These are phyloP conservation scores for Physcomitrellopsis africana DNA, from an alignment of 225 moss, liverwort and hornwort genomes.

Conservation along the genomic window DNA sequence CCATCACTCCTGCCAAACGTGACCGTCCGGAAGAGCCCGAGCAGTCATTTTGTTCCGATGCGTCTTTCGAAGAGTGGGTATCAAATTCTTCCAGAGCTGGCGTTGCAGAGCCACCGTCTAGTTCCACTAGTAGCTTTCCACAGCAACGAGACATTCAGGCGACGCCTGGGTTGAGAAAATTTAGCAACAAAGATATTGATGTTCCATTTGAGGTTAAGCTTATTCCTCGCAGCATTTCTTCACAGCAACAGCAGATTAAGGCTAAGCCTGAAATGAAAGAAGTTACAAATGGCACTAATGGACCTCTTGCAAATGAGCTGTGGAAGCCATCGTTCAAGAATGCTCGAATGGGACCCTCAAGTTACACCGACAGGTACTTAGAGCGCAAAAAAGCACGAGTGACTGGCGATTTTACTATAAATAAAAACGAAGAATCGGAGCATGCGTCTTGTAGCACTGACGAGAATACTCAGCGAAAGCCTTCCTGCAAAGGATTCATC, in stretches of 20 bases:
- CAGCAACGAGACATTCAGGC: background rate
- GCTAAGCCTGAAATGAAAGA: too few relatives aligned
- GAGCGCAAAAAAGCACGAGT: too few relatives aligned
- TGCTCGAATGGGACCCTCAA: too few relatives aligned
- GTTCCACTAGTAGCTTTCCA: too few relatives aligned
- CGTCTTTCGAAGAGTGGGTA: background rate
- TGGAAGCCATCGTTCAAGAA: too few relatives aligned
- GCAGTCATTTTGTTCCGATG: background rate
- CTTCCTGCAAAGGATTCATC: background rate
- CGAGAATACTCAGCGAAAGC: background rate
- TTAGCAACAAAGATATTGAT: background rate
- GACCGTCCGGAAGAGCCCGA: background rate
- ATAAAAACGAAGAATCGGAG: too few relatives aligned
- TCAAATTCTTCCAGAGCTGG: background rate
- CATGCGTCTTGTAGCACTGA: background rate
- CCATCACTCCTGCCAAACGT: background rate
- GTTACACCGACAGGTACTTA: too few relatives aligned
- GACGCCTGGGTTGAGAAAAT: background rate
- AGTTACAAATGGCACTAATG: too few relatives aligned
- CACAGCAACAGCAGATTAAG: too few relatives aligned
- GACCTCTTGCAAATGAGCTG: too few relatives aligned
- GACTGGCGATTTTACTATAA: too few relatives aligned
- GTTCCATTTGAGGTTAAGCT: background rate
- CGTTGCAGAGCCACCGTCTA: background rate
- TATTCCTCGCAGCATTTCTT: too few relatives aligned